These are phyloP conservation scores for Ophiostoma piceae DNA, from an alignment of 2,329 filamentous ascomycete genomes.

Conservation along the genomic window DNA sequence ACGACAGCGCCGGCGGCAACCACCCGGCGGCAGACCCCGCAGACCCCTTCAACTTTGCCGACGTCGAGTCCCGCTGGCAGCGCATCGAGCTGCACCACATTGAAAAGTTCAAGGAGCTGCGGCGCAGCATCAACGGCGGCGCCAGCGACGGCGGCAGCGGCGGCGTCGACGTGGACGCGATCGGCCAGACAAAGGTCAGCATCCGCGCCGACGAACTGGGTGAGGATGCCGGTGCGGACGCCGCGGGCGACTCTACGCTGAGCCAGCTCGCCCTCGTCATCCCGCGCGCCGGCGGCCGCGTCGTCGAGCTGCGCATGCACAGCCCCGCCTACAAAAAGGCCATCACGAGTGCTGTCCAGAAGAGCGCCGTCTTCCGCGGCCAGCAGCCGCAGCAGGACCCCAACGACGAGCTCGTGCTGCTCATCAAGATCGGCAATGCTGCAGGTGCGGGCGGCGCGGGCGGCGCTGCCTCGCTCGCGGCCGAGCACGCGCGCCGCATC, in stretches of 20 bases:
- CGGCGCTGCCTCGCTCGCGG: slow-evolving; percentile 14
- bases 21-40: slow-evolving; percentile 22
- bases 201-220: slow-evolving; percentile 6
- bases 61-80: slow-evolving; percentile 28
- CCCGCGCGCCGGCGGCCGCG: slow-evolving; percentile 27
- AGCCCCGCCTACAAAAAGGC: slow-evolving; percentile 26
- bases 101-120: slow-evolving; percentile 28
- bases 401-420: slow-evolving; percentile 56
- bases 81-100: slow-evolving; percentile 26
- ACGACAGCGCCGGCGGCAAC: slow-evolving; percentile 15
- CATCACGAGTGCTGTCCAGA: slow-evolving; percentile 28
- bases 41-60: slow-evolving; percentile 26
- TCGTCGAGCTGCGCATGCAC: slow-evolving; percentile 30
- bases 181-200: slow-evolving; percentile 25
- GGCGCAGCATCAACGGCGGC: slow-evolving; percentile 19
- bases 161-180: slow-evolving; percentile 27
- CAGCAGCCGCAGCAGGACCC: slow-evolving; percentile 44
- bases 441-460: slow-evolving; percentile 1
- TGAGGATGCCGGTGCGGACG: not conserved
- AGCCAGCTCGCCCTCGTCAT: slow-evolving; percentile 28
- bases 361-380: slow-evolving; percentile 26
- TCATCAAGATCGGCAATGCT: slow-evolving; percentile 48
- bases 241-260: slow-evolving; percentile 14
- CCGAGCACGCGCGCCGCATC: slow-evolving; percentile 40
- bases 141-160: slow-evolving; percentile 18